A percentile compares a stretch with the other conserved stretches of the same genome.
Conservation (phyloP, 1,284 basidiomycete species). For the Schizophyllum amplum region DNA sequence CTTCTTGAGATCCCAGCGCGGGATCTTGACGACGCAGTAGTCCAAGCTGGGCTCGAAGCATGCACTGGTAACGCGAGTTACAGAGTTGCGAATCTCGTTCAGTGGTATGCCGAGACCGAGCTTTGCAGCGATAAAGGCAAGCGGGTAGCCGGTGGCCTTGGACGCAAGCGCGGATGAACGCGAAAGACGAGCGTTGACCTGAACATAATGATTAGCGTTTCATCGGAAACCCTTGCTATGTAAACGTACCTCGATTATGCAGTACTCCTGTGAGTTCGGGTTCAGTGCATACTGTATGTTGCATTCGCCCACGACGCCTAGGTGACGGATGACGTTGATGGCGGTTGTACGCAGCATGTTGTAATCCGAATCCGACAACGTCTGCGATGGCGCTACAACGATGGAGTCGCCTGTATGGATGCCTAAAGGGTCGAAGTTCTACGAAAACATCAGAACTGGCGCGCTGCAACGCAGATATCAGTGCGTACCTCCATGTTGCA, state of each 20-base stretch:
- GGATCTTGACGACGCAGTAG: conserved; percentile 97
- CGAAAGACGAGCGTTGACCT: conserved; percentile 98
- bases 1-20: conserved; percentile 98
- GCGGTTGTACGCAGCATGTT: conserved; percentile 99
- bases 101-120: conserved; percentile 94
- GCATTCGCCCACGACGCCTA: conserved; percentile 97
- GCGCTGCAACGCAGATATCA: background rate
- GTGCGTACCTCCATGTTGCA: conserved; percentile 96
- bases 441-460: conserved; percentile 4
- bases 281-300: conserved; percentile 99
- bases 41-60: conserved; percentile 99
- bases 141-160: conserved; percentile 96
- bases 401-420: conserved; percentile 99
- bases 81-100: conserved; percentile 96
- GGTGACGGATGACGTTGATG: conserved; percentile 95
- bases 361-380: conserved; percentile 95
- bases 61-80: conserved; percentile 92
- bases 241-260: conserved; percentile 83
- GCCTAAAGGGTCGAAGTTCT: conserved; percentile 98
- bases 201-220: background rate
- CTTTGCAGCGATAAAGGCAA: conserved; percentile 98
- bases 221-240: background rate
- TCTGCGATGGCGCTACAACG: conserved; percentile 96
- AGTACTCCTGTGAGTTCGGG: conserved; percentile 92
- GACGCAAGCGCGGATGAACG: conserved; percentile 97